Percentiles rank a stretch among this genome's conserved stretches.
These are phyloP conservation scores for Fraxinus sp. DNA, from an alignment of 305 asterid genomes.

Conservation along the genomic window DNA sequence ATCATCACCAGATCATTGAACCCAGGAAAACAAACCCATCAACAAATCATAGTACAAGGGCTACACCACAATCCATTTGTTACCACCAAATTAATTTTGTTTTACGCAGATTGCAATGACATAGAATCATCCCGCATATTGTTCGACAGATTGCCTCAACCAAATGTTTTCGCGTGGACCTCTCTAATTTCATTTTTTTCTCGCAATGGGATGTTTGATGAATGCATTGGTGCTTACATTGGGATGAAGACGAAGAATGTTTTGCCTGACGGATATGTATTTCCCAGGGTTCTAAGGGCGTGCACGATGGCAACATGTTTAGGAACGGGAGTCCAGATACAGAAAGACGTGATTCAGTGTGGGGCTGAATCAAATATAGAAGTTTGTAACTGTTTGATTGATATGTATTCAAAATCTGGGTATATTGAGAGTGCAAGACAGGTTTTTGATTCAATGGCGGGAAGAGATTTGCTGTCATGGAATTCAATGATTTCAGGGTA, in stretches of 20 bases:
- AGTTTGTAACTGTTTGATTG: slow-evolving; percentile 41
- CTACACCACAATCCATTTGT: slow-evolving; percentile 20
- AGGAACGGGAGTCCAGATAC: slow-evolving; percentile 33
- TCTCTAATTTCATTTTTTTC: background rate
- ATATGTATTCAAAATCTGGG: slow-evolving; percentile 43
- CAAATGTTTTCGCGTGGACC: background rate
- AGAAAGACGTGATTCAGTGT: slow-evolving; percentile 33
- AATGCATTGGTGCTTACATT: slow-evolving; percentile 27
- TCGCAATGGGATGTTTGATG: slow-evolving; percentile 10
- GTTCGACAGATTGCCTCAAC: background rate
- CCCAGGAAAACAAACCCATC: slow-evolving; percentile 38
- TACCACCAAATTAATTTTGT: slow-evolving; percentile 33
- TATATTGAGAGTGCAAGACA: slow-evolving; percentile 27
- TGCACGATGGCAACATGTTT: slow-evolving; percentile 16
- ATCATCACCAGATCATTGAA: slow-evolving; percentile 8
- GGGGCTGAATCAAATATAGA: slow-evolving; percentile 29
- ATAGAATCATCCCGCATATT: slow-evolving; percentile 22
- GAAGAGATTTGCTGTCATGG: slow-evolving; percentile 38
- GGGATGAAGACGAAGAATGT: slow-evolving; percentile 35
- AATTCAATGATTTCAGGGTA: slow-evolving; percentile 40
- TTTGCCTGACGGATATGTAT: slow-evolving; percentile 36
- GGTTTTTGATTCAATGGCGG: slow-evolving; percentile 33
- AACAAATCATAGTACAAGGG: slow-evolving; percentile 28
- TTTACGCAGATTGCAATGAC: slow-evolving; percentile 28
- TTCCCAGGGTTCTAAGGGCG: slow-evolving; percentile 35